phyloP scores from a whole-genome alignment of 805 yeast species.

The Ogataea henricii region DNA sequence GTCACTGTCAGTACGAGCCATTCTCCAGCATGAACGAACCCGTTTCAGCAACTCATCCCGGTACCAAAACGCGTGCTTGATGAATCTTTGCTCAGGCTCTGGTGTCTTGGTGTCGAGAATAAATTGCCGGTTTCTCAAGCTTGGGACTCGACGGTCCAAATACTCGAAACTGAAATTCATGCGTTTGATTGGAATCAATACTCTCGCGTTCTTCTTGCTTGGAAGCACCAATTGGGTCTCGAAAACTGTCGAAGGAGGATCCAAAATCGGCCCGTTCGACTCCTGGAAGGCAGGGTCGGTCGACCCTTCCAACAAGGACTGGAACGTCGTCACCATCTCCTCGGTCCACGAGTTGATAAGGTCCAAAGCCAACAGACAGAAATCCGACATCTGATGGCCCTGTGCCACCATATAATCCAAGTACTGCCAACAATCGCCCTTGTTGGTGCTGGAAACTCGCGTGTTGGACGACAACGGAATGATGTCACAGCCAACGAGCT shows the following conservation, averaged over 20 bases:
- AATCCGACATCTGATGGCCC: slow-evolving; percentile 47
- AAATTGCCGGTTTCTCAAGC: slow-evolving; percentile 68
- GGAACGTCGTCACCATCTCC: slow-evolving; percentile 39
- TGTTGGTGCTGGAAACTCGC: slow-evolving; percentile 28
- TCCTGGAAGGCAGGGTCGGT: slow-evolving; percentile 26
- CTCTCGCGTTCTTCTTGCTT: slow-evolving; percentile 43
- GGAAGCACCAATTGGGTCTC: slow-evolving; percentile 19
- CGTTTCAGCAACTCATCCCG: slow-evolving; percentile 61
- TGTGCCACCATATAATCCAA: slow-evolving; percentile 32
- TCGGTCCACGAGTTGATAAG: slow-evolving; percentile 81
- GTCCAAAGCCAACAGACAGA: slow-evolving; percentile 69
- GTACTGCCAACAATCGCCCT: slow-evolving; percentile 35
- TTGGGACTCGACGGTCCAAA: slow-evolving; percentile 63
- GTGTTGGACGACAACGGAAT: slow-evolving; percentile 50
- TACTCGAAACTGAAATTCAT: slow-evolving; percentile 45
- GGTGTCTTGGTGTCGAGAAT: slow-evolving; percentile 56
- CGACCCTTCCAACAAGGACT: slow-evolving; percentile 26
- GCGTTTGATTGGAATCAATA: slow-evolving; percentile 71
- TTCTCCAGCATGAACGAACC: slow-evolving; percentile 68
- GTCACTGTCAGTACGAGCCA: slow-evolving; percentile 28
- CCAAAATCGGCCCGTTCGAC: slow-evolving; percentile 19
- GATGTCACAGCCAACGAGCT: slow-evolving; percentile 73
- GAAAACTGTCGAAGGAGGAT: slow-evolving; percentile 21
- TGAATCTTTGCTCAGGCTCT: slow-evolving; percentile 55
- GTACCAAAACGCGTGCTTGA: slow-evolving; percentile 79